Conservation (phyloP, 2,329 filamentous ascomycete genomes). For the Sclerotinia minor region DNA sequence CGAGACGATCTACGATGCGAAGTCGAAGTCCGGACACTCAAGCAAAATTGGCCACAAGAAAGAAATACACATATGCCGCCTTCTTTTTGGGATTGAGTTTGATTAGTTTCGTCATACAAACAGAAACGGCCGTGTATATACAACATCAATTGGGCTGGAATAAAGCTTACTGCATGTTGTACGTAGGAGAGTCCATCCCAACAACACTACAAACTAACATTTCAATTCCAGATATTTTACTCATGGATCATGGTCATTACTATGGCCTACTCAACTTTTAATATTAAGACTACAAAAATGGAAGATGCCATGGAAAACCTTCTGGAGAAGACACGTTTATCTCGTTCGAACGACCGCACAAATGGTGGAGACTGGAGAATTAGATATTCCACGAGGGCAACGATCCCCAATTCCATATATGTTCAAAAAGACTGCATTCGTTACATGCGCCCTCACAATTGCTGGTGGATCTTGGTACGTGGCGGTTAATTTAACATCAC, state of each 20-base stretch:
- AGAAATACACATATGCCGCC: constrained; percentile 83
- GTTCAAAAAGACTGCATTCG: constrained; percentile 72
- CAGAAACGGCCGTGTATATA: constrained; percentile 92
- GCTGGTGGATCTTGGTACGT: constrained; percentile 95
- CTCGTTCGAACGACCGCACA: constrained; percentile 67
- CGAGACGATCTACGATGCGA: constrained; percentile 68
- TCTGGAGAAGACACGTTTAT: constrained; percentile 75
- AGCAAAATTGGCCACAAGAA: constrained; percentile 66
- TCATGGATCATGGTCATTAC: constrained; percentile 86
- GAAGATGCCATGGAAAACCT: constrained; percentile 74
- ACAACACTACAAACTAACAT: background rate
- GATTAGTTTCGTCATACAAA: constrained; percentile 88
- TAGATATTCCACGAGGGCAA: constrained; percentile 60
- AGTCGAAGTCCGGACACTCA: constrained; percentile 72
- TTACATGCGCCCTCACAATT: constrained; percentile 84
- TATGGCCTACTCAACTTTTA: constrained; percentile 84
- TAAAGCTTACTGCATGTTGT: constrained; percentile 99
- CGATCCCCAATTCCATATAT: constrained; percentile 70
- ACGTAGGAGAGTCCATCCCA: constrained; percentile 39
- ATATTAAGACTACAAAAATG: constrained; percentile 79
- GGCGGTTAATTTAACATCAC: constrained; percentile 88
- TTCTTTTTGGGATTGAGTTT: constrained; percentile 82
- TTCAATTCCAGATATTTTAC: constrained; percentile 67
- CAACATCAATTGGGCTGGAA: constrained; percentile 91
- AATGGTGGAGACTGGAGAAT: constrained; percentile 81